Percentiles rank a stretch among this genome's conserved stretches.
phyloP scores from a whole-genome alignment of 495 filamentous ascomycete genomes.

The Penicillium chermesinum region DNA sequence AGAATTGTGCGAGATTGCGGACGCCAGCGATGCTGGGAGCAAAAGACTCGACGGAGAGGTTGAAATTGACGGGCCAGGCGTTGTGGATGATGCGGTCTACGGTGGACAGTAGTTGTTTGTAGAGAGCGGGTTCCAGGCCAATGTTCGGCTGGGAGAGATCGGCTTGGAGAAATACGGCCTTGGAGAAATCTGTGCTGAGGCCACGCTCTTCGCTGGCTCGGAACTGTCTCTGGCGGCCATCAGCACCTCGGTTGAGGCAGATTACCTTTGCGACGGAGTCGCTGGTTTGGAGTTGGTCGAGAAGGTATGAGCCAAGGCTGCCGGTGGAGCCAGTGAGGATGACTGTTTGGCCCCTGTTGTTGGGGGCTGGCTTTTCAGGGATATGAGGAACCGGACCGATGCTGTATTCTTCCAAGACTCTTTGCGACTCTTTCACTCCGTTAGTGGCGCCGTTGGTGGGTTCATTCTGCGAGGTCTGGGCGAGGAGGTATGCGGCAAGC shows the following conservation, averaged over 20 bases:
- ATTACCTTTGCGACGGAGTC: conserved; percentile 41
- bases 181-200: conserved; percentile 1
- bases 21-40: conserved; percentile 49
- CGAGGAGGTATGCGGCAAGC: conserved; percentile 2
- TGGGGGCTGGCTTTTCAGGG: neutral
- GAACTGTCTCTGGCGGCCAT: conserved; percentile 11
- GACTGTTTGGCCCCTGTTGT: conserved; percentile 11
- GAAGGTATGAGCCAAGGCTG: conserved; percentile 53
- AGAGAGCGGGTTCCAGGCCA: conserved; percentile 35
- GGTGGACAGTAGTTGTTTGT: conserved; percentile 29
- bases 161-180: conserved; percentile 43
- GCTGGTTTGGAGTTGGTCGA: conserved; percentile 37
- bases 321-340: conserved; percentile 57
- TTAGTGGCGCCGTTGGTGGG: conserved; percentile 9
- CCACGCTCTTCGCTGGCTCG: conserved; percentile 11
- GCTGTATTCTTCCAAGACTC: conserved; percentile 16
- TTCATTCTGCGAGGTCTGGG: neutral
- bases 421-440: conserved; percentile 1
- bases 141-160: conserved; percentile 44
- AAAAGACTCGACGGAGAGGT: conserved; percentile 50
- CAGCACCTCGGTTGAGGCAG: conserved; percentile 48
- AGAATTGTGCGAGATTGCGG: conserved; percentile 46
- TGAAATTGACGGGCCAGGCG: conserved; percentile 62
- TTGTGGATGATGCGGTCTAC: conserved; percentile 55
- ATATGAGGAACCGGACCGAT: conserved; percentile 15